Evolutionary conservation across 148 eudicot genomes (phyloP).

Genomic region (Euryodendron excelsum): DNA sequence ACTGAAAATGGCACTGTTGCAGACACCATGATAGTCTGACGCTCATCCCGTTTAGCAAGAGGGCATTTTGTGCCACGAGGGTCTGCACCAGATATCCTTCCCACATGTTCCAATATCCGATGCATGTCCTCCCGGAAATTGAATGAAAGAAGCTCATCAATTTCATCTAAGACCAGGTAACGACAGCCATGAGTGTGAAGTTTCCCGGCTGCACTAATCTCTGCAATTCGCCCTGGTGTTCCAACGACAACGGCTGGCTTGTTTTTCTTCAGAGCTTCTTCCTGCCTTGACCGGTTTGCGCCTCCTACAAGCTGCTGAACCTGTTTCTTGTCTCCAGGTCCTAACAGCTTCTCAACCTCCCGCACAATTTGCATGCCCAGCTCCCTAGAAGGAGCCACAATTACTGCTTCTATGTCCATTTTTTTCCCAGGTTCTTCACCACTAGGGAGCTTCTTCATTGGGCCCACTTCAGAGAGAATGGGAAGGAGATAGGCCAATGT

Average conservation of each 20-base stretch:
- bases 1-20: slow-evolving; percentile 95
- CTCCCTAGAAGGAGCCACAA: slow-evolving; percentile 94
- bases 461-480: slow-evolving; percentile 78
- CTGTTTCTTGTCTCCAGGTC: slow-evolving; percentile 62
- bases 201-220: slow-evolving; percentile 82
- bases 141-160: slow-evolving; percentile 80
- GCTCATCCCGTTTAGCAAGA: slow-evolving; percentile 27
- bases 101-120: slow-evolving; percentile 86
- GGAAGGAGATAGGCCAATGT: slow-evolving; percentile 94
- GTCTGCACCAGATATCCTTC: slow-evolving; percentile 59
- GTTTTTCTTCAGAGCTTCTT: slow-evolving; percentile 89
- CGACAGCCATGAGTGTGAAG: slow-evolving; percentile 83
- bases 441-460: slow-evolving; percentile 37
- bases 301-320: slow-evolving; percentile 98
- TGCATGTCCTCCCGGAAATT: slow-evolving; percentile 94
- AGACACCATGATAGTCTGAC: slow-evolving; percentile 88
- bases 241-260: slow-evolving; percentile 90
- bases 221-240: slow-evolving; percentile 91
- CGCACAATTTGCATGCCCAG: slow-evolving; percentile 96
- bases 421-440: slow-evolving; percentile 34
- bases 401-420: slow-evolving; percentile 72
- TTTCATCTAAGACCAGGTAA: slow-evolving; percentile 79
- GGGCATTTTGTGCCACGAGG: slow-evolving; percentile 18
- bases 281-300: slow-evolving; percentile 80
- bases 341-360: slow-evolving; percentile 80